Conservation (phyloP, 129 eudicot genomes). For the Dittrichia graveolens region DNA sequence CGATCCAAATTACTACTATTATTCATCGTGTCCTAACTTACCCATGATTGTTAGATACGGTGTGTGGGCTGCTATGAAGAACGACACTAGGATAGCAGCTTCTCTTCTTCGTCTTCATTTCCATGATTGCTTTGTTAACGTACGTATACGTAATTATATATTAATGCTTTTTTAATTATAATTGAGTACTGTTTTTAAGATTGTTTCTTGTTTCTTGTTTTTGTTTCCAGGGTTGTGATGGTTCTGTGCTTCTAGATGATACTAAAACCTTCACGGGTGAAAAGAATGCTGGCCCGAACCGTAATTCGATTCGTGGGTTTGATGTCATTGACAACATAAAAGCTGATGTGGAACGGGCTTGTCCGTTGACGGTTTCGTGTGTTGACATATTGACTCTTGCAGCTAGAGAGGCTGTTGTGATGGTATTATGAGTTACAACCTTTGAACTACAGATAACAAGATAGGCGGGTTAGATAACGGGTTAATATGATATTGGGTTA, state of each 20-base stretch:
- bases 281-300: constrained; percentile 61
- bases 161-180: not conserved
- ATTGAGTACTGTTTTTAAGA: not conserved
- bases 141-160: constrained; percentile 48
- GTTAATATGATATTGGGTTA: too few relatives aligned
- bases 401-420: constrained; percentile 69
- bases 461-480: not conserved
- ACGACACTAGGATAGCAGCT: constrained; percentile 76
- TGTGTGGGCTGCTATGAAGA: constrained; percentile 64
- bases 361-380: constrained; percentile 74
- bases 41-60: constrained; percentile 54
- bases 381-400: constrained; percentile 79
- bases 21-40: constrained; percentile 63
- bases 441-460: not conserved
- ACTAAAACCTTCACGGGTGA: constrained; percentile 57
- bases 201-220: constrained; percentile 11
- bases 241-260: constrained; percentile 75
- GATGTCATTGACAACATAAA: constrained; percentile 67
- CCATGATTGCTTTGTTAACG: constrained; percentile 78
- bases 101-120: constrained; percentile 83
- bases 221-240: constrained; percentile 72
- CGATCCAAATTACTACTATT: constrained; percentile 50
- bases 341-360: constrained; percentile 60
- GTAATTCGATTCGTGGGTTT: constrained; percentile 60
- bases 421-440: constrained; percentile 43